These are phyloP conservation scores for Heimioporus sp. DNA, from an alignment of 768 basidiomycete genomes.

Conservation along the genomic window DNA sequence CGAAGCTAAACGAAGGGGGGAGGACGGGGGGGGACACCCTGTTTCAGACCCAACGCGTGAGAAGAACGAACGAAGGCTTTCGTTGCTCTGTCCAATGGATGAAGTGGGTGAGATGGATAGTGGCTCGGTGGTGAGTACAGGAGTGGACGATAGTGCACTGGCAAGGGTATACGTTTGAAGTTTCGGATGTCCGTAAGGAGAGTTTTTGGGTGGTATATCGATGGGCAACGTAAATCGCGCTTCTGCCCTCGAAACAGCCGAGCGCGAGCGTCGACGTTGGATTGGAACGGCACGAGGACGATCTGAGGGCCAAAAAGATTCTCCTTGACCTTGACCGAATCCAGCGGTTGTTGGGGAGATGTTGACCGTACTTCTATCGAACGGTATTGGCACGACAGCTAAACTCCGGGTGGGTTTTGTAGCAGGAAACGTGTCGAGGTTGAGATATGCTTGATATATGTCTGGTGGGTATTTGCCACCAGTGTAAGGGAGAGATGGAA, in stretches of 20 bases:
- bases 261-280: constrained; percentile 33
- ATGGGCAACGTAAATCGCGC: constrained; percentile 23
- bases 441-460: constrained; percentile 27
- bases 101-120: constrained; percentile 25
- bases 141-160: constrained; percentile 25
- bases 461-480: constrained; percentile 34
- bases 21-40: constrained; percentile 23
- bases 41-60: constrained; percentile 20
- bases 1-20: constrained; percentile 22
- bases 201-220: constrained; percentile 20
- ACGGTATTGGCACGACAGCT: constrained; percentile 18
- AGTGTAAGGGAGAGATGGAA: constrained; percentile 30
- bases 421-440: constrained; percentile 10
- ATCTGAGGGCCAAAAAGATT: constrained; percentile 10
- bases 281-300: constrained; percentile 17
- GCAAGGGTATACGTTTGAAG: constrained; percentile 27
- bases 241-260: constrained; percentile 33
- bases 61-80: constrained; percentile 24
- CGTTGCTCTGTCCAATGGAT: constrained; percentile 24
- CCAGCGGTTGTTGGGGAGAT: constrained; percentile 9
- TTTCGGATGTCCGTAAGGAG: constrained; percentile 31
- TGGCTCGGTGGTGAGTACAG: constrained; percentile 27
- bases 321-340: constrained; percentile 14
- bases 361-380: constrained; percentile 22
- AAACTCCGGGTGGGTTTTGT: constrained; percentile 8